phyloP scores from a whole-genome alignment of 495 filamentous ascomycete genomes.

The Hypoxylon subgilvum region DNA sequence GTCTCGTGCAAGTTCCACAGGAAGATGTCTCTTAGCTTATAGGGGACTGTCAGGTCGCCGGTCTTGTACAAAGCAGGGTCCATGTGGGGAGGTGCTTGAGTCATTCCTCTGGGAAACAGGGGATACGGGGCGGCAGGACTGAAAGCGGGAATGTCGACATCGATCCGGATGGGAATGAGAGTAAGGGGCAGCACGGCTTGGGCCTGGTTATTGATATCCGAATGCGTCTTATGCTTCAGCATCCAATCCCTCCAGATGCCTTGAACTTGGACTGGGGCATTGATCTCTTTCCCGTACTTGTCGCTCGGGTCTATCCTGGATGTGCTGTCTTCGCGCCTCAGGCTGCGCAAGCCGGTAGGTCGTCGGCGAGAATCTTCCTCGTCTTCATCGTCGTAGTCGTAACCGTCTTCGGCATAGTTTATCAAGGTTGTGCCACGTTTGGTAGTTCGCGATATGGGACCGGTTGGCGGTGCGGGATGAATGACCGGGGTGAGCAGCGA shows the following conservation, averaged over 20 bases:
- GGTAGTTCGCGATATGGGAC: constrained; percentile 80
- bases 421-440: constrained; percentile 96
- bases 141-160: constrained; percentile 85
- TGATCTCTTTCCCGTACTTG: constrained; percentile 84
- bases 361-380: constrained; percentile 77
- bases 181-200: constrained; percentile 86
- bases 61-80: constrained; percentile 72
- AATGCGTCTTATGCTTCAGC: constrained; percentile 69
- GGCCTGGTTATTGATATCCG: constrained; percentile 78
- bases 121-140: constrained; percentile 75
- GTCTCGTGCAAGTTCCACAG: constrained; percentile 98
- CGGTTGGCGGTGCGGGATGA: constrained; percentile 66
- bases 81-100: constrained; percentile 47
- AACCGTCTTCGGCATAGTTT: constrained; percentile 96
- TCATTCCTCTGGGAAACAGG: constrained; percentile 62
- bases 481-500: constrained; percentile 89
- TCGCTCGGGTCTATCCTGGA: constrained; percentile 65
- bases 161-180: constrained; percentile 93
- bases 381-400: constrained; percentile 92
- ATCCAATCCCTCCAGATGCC: constrained; percentile 96
- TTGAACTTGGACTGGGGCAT: constrained; percentile 79
- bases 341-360: constrained; percentile 82
- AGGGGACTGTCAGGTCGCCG: constrained; percentile 78
- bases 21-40: constrained; percentile 89
- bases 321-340: constrained; percentile 75